These are phyloP conservation scores for Cutaneotrichosporon sp. DNA, from an alignment of 1,284 basidiomycete genomes.

Conservation along the genomic window DNA sequence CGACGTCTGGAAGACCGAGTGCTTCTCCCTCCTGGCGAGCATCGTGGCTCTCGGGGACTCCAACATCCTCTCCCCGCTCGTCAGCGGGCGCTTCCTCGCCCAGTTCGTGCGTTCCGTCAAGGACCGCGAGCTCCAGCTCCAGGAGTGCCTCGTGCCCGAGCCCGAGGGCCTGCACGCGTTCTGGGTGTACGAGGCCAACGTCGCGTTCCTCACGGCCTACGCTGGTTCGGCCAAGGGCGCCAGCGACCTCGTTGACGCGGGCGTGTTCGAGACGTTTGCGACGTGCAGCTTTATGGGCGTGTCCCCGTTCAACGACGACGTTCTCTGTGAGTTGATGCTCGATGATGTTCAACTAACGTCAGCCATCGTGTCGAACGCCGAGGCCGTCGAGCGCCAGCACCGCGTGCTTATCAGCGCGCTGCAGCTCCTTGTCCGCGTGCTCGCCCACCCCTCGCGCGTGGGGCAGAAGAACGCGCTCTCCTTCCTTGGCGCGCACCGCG, in stretches of 20 bases:
- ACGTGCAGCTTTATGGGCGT: constrained; percentile 84
- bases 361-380: constrained; percentile 26
- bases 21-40: constrained; percentile 62
- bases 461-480: constrained; percentile 49
- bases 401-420: constrained; percentile 39
- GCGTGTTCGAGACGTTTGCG: constrained; percentile 73
- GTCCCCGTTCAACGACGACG: constrained; percentile 76
- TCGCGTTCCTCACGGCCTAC: constrained; percentile 82
- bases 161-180: constrained; percentile 87
- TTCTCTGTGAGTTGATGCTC: constrained; percentile 65
- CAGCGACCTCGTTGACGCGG: constrained; percentile 78
- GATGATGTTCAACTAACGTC: no score
- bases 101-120: constrained; percentile 83
- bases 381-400: constrained; percentile 42
- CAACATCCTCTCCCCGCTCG: constrained; percentile 60
- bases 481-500: constrained; percentile 59
- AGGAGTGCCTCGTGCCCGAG: constrained; percentile 80
- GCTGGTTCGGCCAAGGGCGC: constrained; percentile 79
- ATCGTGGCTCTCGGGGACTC: constrained; percentile 65
- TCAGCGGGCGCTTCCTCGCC: constrained; percentile 74
- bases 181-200: constrained; percentile 94
- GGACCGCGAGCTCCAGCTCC: constrained; percentile 76
- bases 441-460: constrained; percentile 28
- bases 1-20: constrained; percentile 90
- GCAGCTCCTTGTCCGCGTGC: constrained; percentile 38